Conservation (phyloP, 2,329 filamentous ascomycete genomes). For the Colletotrichum sojae region DNA sequence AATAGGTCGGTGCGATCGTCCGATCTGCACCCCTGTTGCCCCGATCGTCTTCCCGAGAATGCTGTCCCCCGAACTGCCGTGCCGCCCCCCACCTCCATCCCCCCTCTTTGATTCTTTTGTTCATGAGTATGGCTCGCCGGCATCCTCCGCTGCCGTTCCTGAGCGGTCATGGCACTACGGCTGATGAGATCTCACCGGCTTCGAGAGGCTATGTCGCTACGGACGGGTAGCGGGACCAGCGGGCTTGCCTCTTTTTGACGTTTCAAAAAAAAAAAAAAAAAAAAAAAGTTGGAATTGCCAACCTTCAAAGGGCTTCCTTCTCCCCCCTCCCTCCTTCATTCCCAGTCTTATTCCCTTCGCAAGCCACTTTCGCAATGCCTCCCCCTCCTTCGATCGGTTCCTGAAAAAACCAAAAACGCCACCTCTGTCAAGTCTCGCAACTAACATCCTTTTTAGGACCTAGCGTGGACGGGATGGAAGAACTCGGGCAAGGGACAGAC, state of each 20-base stretch:
- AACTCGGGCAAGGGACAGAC: constrained; percentile 95
- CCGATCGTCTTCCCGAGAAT: constrained; percentile 24
- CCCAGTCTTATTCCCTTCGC: constrained; percentile 32
- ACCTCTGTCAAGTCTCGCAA: background rate
- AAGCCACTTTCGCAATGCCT: constrained; percentile 41
- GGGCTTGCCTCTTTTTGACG: constrained; percentile 2
- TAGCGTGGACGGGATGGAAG: constrained; percentile 99
- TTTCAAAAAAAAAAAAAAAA: background rate
- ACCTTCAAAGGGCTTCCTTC: background rate
- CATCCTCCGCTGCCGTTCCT: constrained; percentile 12
- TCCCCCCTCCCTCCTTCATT: background rate
- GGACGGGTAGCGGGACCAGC: background rate
- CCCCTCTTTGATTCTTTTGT: background rate
- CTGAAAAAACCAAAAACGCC: too few species aligned
- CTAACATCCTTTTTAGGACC: constrained; percentile 69
- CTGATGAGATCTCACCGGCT: background rate
- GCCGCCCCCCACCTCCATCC: background rate
- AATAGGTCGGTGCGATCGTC: background rate
- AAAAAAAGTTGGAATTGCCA: background rate
- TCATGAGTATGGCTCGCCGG: background rate
- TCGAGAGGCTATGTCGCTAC: background rate
- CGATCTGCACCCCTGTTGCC: background rate
- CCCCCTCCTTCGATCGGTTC: background rate
- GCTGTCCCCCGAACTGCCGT: background rate
- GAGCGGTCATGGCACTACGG: background rate